Evolutionary conservation across 805 yeast species (phyloP), one percentile per base, ranked within the genome.

Genomic region (Starmerella tilneyi): DNA sequence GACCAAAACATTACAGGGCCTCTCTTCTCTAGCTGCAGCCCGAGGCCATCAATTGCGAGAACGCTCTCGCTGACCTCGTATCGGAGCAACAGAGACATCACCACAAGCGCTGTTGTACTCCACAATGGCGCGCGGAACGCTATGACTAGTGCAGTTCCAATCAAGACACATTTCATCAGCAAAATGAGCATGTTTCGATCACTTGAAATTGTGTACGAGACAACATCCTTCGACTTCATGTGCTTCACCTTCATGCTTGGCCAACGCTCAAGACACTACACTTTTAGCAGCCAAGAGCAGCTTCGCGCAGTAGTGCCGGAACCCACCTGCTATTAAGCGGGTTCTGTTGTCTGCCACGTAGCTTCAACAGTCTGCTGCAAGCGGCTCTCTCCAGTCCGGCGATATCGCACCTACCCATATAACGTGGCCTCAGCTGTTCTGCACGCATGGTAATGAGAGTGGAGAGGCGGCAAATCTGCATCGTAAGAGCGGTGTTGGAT

Each of bases 1-100:
- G 39, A 30, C 20, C 46, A 13, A 4, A 28, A 9, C 6, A 47
- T 29, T 8, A 48, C n/a, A 11, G 30, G 28, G 17, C 56, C 56
- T 21, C 21, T 23, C 6, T 28, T 34, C 20, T 37, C 45, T 2
- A 41, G 22, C 27, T 52, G 56, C 3, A 52, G 29, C 9, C 56
- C 56, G 9, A 51, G 40, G 3, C 49, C 53, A 7, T 28, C 26
- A 13, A 52, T 33, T 8, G 46, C 40, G 1, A 52, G 31, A 4
- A 52, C 48, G 7, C 33, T 21, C 24, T 52, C 56, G 11, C 22
- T 41, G 3, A 42, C 15, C n/a, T 19, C 33, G 11, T 17, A 26
- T 9, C 48, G 40, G n/a, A 40, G 39, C 16, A 34, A 4, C 22
- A 34, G 17, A 16, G 30, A 28, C 9, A 24, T 17, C n/a, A 23